phyloP scores from a whole-genome alignment of 257 asterid genomes.

The Fraxinus cuspidata region DNA sequence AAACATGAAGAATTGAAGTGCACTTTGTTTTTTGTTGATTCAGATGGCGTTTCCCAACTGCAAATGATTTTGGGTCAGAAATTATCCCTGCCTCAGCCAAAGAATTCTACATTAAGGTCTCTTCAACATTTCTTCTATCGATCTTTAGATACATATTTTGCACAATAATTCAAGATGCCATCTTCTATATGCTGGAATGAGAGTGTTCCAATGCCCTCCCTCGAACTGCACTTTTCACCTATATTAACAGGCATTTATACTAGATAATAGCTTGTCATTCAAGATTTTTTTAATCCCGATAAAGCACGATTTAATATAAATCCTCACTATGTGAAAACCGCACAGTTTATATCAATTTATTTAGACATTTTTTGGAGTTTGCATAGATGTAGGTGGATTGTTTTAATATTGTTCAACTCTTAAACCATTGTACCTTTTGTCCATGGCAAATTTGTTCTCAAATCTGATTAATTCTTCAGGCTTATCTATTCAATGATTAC shows the following conservation, averaged over 20 bases:
- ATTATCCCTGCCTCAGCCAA: slow-evolving; percentile 92
- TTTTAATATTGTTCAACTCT: background rate
- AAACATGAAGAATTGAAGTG: slow-evolving; percentile 19
- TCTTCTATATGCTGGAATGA: background rate
- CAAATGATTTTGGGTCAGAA: slow-evolving; percentile 97
- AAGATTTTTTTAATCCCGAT: background rate
- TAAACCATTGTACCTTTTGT: background rate
- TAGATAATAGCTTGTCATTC: background rate
- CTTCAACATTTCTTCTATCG: slow-evolving; percentile 5
- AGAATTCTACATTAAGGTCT: slow-evolving; percentile 71
- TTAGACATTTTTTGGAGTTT: background rate
- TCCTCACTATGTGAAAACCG: background rate
- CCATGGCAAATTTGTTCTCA: background rate
- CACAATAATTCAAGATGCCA: background rate
- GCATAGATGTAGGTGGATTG: background rate
- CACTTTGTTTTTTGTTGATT: slow-evolving; percentile 22
- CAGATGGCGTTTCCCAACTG: slow-evolving; percentile 98
- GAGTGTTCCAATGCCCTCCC: background rate
- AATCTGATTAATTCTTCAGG: slow-evolving; percentile 48
- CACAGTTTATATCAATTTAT: background rate
- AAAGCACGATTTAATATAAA: background rate
- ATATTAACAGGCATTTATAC: background rate
- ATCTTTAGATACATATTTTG: background rate
- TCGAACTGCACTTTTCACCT: background rate
- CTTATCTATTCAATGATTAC: slow-evolving; percentile 84